Evolutionary conservation across 208 protist genomes (phyloP).

Genomic region (Angomonas desouzai): DNA sequence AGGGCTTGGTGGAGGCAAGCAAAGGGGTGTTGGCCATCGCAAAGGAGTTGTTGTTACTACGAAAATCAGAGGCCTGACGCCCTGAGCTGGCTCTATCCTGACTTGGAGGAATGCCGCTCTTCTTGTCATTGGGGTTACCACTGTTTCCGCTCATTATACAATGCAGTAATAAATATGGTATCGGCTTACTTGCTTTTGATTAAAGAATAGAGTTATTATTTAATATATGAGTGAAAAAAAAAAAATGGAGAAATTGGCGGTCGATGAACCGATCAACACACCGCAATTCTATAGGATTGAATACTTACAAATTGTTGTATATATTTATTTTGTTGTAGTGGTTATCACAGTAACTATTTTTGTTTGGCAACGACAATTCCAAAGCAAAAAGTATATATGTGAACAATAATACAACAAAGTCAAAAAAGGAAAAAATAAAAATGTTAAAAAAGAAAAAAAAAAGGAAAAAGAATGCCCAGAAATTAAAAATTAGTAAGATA

Average conservation of each 20-base stretch:
- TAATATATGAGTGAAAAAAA: too few relatives aligned
- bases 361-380: neutral
- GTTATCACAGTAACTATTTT: too few relatives aligned
- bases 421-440: conserved; percentile 3
- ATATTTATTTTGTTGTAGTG: too few relatives aligned
- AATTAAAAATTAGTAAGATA: conserved; percentile 11
- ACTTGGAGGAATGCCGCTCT: neutral
- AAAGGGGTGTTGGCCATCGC: conserved; percentile 22
- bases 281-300: neutral
- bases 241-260: too few relatives aligned
- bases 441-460: conserved; percentile 10
- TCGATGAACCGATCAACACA: conserved; percentile 19
- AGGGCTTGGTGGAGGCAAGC: conserved; percentile 37
- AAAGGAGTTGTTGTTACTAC: conserved; percentile 41
- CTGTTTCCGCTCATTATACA: neutral
- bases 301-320: neutral
- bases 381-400: conserved; percentile 6
- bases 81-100: neutral
- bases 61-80: neutral
- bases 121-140: neutral
- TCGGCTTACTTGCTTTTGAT: too few relatives aligned
- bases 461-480: conserved; percentile 12
- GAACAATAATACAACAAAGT: conserved; percentile 1
- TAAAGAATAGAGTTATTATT: too few relatives aligned
- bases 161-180: too few relatives aligned